Percentiles rank a stretch among this genome's conserved stretches.
phyloP scores from a whole-genome alignment of 2,329 filamentous ascomycete species.

The Paecilomyces variotii region DNA sequence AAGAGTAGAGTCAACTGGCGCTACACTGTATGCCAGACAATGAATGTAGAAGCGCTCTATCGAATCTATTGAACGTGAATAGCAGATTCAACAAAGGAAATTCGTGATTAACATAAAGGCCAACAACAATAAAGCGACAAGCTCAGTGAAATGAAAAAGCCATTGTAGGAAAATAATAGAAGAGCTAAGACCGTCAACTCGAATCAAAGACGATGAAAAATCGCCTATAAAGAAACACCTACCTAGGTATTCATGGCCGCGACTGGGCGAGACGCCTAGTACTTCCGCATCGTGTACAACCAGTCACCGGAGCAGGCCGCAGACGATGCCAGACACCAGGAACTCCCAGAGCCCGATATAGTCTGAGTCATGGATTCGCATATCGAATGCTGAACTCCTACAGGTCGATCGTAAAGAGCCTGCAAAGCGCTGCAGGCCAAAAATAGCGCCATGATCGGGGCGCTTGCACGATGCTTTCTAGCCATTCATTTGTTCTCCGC shows the following conservation, averaged over 20 bases:
- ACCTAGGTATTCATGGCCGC: background rate
- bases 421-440: constrained; percentile 16
- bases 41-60: background rate
- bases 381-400: constrained; percentile 10
- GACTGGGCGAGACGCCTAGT: background rate
- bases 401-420: constrained; percentile 8
- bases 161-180: background rate
- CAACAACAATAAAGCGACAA: constrained; percentile 8
- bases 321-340: background rate
- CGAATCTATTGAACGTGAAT: background rate
- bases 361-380: constrained; percentile 15
- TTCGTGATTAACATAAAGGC: constrained; percentile 4
- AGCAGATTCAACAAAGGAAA: background rate
- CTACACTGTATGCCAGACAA: background rate
- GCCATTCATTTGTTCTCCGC: constrained; percentile 14
- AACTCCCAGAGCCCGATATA: background rate
- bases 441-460: constrained; percentile 18
- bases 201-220: background rate
- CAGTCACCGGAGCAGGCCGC: background rate
- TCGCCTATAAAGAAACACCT: background rate
- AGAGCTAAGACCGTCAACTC: background rate
- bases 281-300: background rate
- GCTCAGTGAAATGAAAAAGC: background rate
- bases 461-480: constrained; percentile 15
- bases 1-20: background rate